These are phyloP conservation scores for Mentha longifolia DNA, from an alignment of 257 asterid species.

Conservation along the genomic window DNA sequence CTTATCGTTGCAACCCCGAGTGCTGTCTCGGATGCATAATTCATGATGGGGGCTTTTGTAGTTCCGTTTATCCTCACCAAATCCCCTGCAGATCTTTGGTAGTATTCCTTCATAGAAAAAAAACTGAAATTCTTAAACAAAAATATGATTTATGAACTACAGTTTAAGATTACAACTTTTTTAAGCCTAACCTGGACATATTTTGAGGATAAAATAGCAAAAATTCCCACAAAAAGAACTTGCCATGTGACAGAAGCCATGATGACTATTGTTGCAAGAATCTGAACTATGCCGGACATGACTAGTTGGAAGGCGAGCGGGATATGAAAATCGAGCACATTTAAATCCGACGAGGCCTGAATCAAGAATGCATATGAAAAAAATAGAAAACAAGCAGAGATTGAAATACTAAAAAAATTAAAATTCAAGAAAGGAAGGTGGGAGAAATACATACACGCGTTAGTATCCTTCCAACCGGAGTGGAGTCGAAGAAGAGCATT, in stretches of 20 bases:
- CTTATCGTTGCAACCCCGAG: conserved; percentile 72
- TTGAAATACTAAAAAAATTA: neutral
- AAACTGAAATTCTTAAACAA: conserved; percentile 3
- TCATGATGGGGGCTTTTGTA: conserved; percentile 82
- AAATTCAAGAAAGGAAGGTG: no score
- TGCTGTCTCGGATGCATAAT: conserved; percentile 74
- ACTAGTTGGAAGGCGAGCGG: conserved; percentile 51
- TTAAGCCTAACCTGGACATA: conserved; percentile 59
- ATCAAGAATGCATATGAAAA: neutral
- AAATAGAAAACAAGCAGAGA: neutral
- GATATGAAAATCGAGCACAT: conserved; percentile 69
- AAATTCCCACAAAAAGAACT: conserved; percentile 72
- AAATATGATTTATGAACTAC: neutral
- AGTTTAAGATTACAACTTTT: neutral
- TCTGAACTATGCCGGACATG: conserved; percentile 45
- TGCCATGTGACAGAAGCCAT: conserved; percentile 83
- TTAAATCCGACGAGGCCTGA: conserved; percentile 83
- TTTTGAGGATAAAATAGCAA: conserved; percentile 60
- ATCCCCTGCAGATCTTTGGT: conserved; percentile 76
- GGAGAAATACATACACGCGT: conserved; percentile 53
- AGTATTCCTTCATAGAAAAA: conserved; percentile 57
- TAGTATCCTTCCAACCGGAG: conserved; percentile 80
- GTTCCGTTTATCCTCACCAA: conserved; percentile 85
- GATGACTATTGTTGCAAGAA: conserved; percentile 52
- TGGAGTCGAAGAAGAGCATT: conserved; percentile 83